Conservation (phyloP, 495 filamentous ascomycete species). For the Penicillium paradoxum region DNA sequence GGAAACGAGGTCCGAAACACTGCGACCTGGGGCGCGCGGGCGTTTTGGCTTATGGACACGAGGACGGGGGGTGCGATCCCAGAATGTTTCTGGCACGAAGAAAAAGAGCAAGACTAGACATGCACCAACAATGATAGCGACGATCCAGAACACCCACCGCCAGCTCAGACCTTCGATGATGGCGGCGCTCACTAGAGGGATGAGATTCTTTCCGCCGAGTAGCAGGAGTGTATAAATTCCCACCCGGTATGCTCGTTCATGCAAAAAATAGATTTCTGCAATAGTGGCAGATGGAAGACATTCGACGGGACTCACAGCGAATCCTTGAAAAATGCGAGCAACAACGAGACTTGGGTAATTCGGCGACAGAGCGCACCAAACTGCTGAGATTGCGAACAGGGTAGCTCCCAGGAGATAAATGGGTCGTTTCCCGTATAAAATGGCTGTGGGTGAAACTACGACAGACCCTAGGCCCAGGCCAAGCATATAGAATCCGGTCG, state of each 20-base stretch:
- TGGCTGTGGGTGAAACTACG: slow-evolving; percentile 83
- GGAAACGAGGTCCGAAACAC: slow-evolving; percentile 38
- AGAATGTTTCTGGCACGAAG: slow-evolving; percentile 94
- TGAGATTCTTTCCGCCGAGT: slow-evolving; percentile 87
- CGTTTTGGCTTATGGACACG: slow-evolving; percentile 36
- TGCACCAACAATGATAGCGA: slow-evolving; percentile 77
- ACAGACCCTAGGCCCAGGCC: slow-evolving; percentile 83
- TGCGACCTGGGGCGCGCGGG: slow-evolving; percentile 27
- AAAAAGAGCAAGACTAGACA: slow-evolving; percentile 74
- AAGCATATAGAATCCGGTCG: slow-evolving; percentile 94
- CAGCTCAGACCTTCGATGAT: slow-evolving; percentile 75
- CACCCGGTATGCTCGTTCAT: slow-evolving; percentile 88
- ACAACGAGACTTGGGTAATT: slow-evolving; percentile 76
- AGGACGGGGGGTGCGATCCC: slow-evolving; percentile 78
- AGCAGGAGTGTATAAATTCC: slow-evolving; percentile 93
- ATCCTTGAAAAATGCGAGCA: slow-evolving; percentile 79
- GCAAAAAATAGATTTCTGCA: slow-evolving; percentile 94
- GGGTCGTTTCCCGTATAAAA: slow-evolving; percentile 84
- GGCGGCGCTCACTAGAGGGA: slow-evolving; percentile 81
- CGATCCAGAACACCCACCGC: slow-evolving; percentile 84
- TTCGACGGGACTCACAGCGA: slow-evolving; percentile 88
- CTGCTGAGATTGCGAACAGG: slow-evolving; percentile 67
- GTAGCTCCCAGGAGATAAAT: slow-evolving; percentile 79
- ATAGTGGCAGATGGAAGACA: slow-evolving; percentile 92
- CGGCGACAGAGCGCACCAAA: slow-evolving; percentile 85